Evolutionary conservation across 2,329 filamentous ascomycete species (phyloP).

Genomic region (Xylaria sp.): DNA sequence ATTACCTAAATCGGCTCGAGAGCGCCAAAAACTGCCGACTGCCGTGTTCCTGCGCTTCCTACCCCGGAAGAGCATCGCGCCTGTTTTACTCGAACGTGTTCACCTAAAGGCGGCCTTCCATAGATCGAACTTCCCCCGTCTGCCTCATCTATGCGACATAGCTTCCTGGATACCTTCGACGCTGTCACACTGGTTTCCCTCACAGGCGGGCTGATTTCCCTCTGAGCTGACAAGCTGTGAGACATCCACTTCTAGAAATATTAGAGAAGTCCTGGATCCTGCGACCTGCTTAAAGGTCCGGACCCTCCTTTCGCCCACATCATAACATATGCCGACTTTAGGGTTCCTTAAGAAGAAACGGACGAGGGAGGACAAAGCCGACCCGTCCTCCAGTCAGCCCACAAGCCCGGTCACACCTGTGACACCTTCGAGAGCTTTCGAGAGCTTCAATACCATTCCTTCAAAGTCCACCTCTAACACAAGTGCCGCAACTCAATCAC

Average conservation of each 20-base stretch:
- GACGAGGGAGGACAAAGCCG: constrained; percentile 87
- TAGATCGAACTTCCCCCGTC: constrained; percentile 20
- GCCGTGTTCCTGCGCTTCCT: constrained; percentile 11
- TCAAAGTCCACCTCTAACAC: constrained; percentile 43
- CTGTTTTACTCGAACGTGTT: constrained; percentile 26
- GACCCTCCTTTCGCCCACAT: constrained; percentile 45
- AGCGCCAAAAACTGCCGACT: constrained; percentile 15
- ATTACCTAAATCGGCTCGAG: constrained; percentile 14
- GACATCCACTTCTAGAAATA: constrained; percentile 19
- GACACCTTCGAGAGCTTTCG: constrained; percentile 65
- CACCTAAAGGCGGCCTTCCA: constrained; percentile 10
- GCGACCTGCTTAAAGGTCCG: constrained; percentile 38
- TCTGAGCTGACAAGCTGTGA: constrained; percentile 26
- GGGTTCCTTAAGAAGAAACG: constrained; percentile 98
- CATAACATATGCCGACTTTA: constrained; percentile 83
- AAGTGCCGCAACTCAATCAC: constrained; percentile 38
- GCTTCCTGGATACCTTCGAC: constrained; percentile 5
- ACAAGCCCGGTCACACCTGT: constrained; percentile 71
- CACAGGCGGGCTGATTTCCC: constrained; percentile 13
- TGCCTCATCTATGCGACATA: constrained; percentile 15
- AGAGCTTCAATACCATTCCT: constrained; percentile 53
- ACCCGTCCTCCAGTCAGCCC: constrained; percentile 73
- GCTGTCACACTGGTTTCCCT: background rate
- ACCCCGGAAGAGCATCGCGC: constrained; percentile 22
- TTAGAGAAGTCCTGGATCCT: constrained; percentile 22